Conservation (phyloP, 176 grass and related monocot species). For the Oryza meridionalis region DNA sequence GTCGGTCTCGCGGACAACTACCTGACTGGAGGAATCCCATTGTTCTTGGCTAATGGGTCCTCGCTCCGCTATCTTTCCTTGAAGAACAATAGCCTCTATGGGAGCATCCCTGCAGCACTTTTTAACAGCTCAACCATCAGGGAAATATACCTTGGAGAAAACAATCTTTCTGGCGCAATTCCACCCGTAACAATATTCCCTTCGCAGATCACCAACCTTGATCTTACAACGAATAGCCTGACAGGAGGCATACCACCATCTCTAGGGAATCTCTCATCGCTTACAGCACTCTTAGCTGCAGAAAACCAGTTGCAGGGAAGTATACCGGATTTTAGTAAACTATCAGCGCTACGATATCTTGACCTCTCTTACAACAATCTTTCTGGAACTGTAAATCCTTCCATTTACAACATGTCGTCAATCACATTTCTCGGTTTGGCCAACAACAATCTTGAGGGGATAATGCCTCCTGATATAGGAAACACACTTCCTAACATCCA, state of each 20-base stretch:
- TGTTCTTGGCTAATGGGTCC: constrained; percentile 30
- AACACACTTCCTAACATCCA: constrained; percentile 5
- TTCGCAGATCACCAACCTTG: background rate
- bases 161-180: constrained; percentile 7
- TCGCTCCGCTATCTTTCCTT: constrained; percentile 42
- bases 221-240: constrained; percentile 32
- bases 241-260: constrained; percentile 40
- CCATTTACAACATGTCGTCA: constrained; percentile 2
- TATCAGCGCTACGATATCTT: background rate
- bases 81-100: constrained; percentile 33
- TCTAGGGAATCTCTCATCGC: constrained; percentile 38
- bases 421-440: constrained; percentile 17
- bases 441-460: constrained; percentile 30
- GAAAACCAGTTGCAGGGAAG: constrained; percentile 42
- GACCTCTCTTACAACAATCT: constrained; percentile 35
- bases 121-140: constrained; percentile 22
- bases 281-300: constrained; percentile 30
- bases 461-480: background rate
- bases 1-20: too few relatives aligned
- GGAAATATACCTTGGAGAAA: background rate
- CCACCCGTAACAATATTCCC: background rate
- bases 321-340: constrained; percentile 37
- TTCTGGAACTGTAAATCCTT: constrained; percentile 8
- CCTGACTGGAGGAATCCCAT: too few relatives aligned
- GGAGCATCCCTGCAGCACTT: constrained; percentile 46